Conservation (phyloP, 352 stramenopile species). For the Globisporangium radiosum region DNA sequence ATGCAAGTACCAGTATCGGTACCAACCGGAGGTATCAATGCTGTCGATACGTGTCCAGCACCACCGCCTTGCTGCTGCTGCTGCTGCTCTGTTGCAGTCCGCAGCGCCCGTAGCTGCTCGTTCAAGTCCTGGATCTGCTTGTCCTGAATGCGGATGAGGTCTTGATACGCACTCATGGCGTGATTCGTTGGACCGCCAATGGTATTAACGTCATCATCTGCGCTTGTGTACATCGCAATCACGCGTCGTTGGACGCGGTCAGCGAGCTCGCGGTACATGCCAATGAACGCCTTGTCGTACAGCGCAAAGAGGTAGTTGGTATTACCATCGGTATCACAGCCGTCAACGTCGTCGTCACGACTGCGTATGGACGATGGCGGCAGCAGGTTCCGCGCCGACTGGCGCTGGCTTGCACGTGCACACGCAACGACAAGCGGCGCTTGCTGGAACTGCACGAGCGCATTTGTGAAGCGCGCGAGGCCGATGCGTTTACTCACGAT, state of each 20-base stretch:
- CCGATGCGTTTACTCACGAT: conserved; percentile 61
- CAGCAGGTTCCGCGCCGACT: conserved; percentile 33
- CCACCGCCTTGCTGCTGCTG: background rate
- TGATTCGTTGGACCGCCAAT: conserved; percentile 3
- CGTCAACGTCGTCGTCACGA: conserved; percentile 18
- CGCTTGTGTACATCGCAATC: conserved; percentile 52
- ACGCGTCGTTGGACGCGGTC: conserved; percentile 61
- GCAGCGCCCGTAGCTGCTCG: conserved; percentile 12
- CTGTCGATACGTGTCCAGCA: no score
- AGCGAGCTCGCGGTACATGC: conserved; percentile 35
- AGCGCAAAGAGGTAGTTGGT: conserved; percentile 48
- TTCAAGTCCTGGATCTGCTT: conserved; percentile 60
- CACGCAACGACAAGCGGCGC: conserved; percentile 36
- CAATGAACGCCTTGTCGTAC: conserved; percentile 58
- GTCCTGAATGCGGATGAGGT: conserved; percentile 80
- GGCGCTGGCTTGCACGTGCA: conserved; percentile 27
- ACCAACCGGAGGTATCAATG: no score
- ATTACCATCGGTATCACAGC: conserved; percentile 7
- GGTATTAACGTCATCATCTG: conserved; percentile 15
- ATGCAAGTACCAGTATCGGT: background rate
- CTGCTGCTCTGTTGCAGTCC: background rate
- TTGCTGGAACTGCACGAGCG: conserved; percentile 65
- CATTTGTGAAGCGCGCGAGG: conserved; percentile 57
- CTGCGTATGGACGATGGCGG: conserved; percentile 21
- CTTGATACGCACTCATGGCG: conserved; percentile 54